A percentile compares a stretch with the other conserved stretches of the same genome.
Evolutionary conservation across 495 filamentous ascomycete species (phyloP).

Genomic region (Glutinoglossum americanum): DNA sequence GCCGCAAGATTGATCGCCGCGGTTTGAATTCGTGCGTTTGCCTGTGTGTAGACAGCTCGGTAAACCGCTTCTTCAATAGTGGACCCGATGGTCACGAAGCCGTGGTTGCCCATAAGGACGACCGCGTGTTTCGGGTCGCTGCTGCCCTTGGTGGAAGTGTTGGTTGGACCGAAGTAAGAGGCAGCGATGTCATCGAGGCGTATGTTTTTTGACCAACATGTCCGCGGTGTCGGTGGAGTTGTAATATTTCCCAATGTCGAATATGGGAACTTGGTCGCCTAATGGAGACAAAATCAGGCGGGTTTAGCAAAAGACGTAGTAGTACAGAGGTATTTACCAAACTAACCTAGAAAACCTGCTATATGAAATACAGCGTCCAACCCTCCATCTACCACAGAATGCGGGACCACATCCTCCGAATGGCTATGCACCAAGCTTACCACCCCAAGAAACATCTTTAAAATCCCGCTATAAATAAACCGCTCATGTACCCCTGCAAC

Average conservation of each 20-base stretch:
- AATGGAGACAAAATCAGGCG: too few relatives aligned
- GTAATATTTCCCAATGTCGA: constrained; percentile 16
- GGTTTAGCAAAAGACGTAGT: too few relatives aligned
- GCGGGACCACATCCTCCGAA: too few relatives aligned
- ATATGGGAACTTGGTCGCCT: constrained; percentile 13
- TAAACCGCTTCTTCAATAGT: constrained; percentile 21
- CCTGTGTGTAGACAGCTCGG: constrained; percentile 24
- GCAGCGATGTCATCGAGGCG: constrained; percentile 17
- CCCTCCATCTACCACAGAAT: too few relatives aligned
- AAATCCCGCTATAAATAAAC: too few relatives aligned
- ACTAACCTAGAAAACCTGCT: too few relatives aligned
- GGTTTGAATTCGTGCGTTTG: constrained; percentile 23
- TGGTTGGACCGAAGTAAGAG: constrained; percentile 3
- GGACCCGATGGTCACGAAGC: constrained; percentile 21
- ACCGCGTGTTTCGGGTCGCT: constrained; percentile 14
- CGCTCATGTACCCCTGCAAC: too few relatives aligned
- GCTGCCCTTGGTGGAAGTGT: not conserved
- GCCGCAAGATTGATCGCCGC: constrained; percentile 11
- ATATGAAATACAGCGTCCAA: too few relatives aligned
- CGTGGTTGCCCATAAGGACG: constrained; percentile 27
- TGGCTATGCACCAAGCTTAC: too few relatives aligned
- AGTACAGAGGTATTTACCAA: too few relatives aligned
- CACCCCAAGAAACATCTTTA: too few relatives aligned
- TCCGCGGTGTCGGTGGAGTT: constrained; percentile 12
- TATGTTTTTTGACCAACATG: constrained; percentile 21